Conservation (phyloP, 345 rosid genomes). For the Eucalyptus regnans region DNA sequence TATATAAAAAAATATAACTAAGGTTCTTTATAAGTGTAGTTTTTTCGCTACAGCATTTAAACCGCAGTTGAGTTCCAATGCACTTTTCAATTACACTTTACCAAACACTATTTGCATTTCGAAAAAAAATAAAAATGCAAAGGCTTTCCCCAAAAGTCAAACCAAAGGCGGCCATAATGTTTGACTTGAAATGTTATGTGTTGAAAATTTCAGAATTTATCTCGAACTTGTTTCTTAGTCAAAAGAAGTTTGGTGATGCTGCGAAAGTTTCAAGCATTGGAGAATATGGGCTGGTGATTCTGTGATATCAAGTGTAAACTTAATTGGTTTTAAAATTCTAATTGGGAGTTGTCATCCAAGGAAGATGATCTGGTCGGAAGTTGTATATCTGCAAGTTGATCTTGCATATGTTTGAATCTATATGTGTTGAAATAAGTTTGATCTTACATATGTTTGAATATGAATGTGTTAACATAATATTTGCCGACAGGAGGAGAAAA, state of each 20-base stretch:
- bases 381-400: not conserved
- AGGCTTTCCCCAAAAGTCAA: not conserved
- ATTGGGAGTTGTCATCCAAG: not conserved
- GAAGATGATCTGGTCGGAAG: not conserved
- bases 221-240: not conserved
- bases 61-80: not conserved
- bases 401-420: not conserved
- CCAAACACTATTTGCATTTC: not conserved
- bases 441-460: not conserved
- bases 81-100: not conserved
- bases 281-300: not conserved
- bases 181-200: not conserved
- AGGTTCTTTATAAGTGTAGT: not conserved
- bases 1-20: not conserved
- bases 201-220: not conserved
- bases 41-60: not conserved
- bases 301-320: not conserved
- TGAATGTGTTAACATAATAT: not conserved
- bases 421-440: not conserved
- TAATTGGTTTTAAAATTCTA: not conserved
- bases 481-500: conserved; percentile 58
- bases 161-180: not conserved
- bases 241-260: not conserved
- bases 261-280: not conserved
- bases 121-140: not conserved